A percentile compares a stretch with the other conserved stretches of the same genome.
Conservation (phyloP, 2,329 filamentous ascomycete genomes). For the Elsinoe necatrix region DNA sequence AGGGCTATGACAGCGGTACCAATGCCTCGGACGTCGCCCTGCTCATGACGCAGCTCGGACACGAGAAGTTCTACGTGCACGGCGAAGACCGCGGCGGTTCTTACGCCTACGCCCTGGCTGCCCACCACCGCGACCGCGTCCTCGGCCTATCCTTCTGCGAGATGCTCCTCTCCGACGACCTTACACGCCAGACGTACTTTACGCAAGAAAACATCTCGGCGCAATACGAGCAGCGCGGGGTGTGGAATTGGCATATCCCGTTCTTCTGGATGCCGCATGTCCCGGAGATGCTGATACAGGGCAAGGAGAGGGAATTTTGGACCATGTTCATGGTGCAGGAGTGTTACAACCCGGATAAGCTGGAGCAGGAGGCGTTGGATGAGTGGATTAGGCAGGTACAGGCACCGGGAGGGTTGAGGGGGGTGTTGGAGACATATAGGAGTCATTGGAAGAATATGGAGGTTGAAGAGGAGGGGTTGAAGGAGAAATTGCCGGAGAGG, state of each 20-base stretch:
- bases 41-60: slow-evolving; percentile 29
- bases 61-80: slow-evolving; percentile 29
- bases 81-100: slow-evolving; percentile 31
- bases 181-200: slow-evolving; percentile 29
- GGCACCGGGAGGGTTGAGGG: slow-evolving; percentile 28
- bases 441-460: slow-evolving; percentile 29
- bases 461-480: slow-evolving; percentile 25
- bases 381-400: slow-evolving; percentile 29
- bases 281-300: slow-evolving; percentile 34
- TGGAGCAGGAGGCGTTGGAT: slow-evolving; percentile 28
- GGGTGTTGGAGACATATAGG: slow-evolving; percentile 30
- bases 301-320: slow-evolving; percentile 34
- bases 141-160: slow-evolving; percentile 28
- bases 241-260: slow-evolving; percentile 32
- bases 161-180: slow-evolving; percentile 29
- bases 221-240: slow-evolving; percentile 28
- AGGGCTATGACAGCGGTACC: slow-evolving; percentile 32
- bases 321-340: slow-evolving; percentile 35
- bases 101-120: slow-evolving; percentile 31
- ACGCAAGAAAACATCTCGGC: slow-evolving; percentile 27
- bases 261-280: slow-evolving; percentile 33
- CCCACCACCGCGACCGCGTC: slow-evolving; percentile 27
- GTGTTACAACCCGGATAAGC: slow-evolving; percentile 32
- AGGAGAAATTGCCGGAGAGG: slow-evolving; percentile 26
- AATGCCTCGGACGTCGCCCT: slow-evolving; percentile 31